These are phyloP conservation scores for Beta corolliflora DNA, from an alignment of 179 eudicot genomes.

Conservation along the genomic window DNA sequence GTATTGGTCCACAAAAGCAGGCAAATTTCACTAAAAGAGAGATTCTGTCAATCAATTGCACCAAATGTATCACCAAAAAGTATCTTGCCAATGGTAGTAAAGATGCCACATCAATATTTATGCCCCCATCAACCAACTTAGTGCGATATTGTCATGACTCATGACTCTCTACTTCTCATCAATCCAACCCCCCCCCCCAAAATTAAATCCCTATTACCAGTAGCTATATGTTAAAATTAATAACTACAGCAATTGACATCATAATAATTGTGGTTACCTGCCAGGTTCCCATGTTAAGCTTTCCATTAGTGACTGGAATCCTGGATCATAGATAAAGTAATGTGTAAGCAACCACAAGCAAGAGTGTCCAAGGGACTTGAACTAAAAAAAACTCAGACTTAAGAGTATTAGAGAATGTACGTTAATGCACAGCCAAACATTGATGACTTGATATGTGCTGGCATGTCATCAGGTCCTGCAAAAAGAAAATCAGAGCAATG, in stretches of 20 bases:
- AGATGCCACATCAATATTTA: neutral
- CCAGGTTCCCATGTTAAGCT: constrained; percentile 98
- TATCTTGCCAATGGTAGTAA: too few relatives aligned
- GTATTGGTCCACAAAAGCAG: too few relatives aligned
- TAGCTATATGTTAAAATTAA: too few relatives aligned
- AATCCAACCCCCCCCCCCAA: neutral
- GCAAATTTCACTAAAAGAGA: too few relatives aligned
- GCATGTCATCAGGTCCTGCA: constrained; percentile 98
- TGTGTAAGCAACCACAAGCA: constrained; percentile 12
- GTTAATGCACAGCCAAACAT: constrained; percentile 91
- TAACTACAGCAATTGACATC: neutral
- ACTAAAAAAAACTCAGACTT: neutral
- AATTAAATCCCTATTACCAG: neutral
- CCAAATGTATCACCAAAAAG: too few relatives aligned
- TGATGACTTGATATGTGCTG: constrained; percentile 95
- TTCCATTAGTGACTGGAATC: constrained; percentile 86
- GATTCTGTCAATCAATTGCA: too few relatives aligned
- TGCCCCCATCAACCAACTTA: too few relatives aligned
- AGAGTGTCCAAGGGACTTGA: neutral
- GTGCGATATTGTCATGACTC: neutral
- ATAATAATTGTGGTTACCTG: constrained; percentile 52
- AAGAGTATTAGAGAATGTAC: constrained; percentile 39
- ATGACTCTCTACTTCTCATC: neutral
- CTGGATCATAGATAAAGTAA: constrained; percentile 40
- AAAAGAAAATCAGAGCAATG: constrained; percentile 2